These are phyloP conservation scores for Wickerhamia fluorescens DNA, from an alignment of 805 yeast species.

Conservation along the genomic window DNA sequence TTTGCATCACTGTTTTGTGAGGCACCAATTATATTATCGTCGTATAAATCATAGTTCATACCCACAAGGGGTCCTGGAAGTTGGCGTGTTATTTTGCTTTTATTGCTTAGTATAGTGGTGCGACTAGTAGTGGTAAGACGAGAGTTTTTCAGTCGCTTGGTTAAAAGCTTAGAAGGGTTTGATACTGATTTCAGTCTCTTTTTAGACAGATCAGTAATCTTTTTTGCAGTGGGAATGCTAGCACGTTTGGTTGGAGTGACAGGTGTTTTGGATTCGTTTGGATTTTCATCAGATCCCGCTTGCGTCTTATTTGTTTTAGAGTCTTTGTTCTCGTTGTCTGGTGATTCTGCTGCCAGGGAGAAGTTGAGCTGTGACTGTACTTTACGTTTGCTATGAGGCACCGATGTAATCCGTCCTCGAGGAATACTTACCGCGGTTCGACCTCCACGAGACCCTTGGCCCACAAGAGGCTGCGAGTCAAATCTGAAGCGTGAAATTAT, in stretches of 20 bases:
- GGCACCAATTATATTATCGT: conserved; percentile 23
- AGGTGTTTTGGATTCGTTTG: conserved; percentile 2
- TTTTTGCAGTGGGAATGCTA: neutral
- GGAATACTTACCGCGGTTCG: conserved; percentile 13
- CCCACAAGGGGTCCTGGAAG: conserved; percentile 36
- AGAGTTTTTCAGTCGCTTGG: no score
- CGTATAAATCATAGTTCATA: conserved; percentile 29
- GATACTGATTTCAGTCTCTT: conserved; percentile 2
- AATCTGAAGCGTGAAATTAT: conserved; percentile 26
- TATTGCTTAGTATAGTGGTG: conserved; percentile 26
- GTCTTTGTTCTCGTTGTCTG: neutral
- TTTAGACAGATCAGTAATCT: conserved; percentile 3
- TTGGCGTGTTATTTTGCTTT: conserved; percentile 23
- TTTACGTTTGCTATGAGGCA: conserved; percentile 13
- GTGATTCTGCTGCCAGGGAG: neutral
- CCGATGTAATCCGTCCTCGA: conserved; percentile 21
- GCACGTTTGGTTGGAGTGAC: neutral
- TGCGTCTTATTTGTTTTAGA: conserved; percentile 1
- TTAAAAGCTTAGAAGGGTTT: conserved; percentile 1
- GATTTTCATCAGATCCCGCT: neutral
- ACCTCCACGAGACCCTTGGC: conserved; percentile 37
- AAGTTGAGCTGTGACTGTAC: conserved; percentile 10
- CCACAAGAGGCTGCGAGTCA: conserved; percentile 28
- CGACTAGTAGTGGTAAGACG: conserved; percentile 6
- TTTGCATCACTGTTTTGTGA: conserved; percentile 9